Evolutionary conservation across 108 stramenopile species (phyloP).

Genomic region (Cyclostephanos tholiformis): DNA sequence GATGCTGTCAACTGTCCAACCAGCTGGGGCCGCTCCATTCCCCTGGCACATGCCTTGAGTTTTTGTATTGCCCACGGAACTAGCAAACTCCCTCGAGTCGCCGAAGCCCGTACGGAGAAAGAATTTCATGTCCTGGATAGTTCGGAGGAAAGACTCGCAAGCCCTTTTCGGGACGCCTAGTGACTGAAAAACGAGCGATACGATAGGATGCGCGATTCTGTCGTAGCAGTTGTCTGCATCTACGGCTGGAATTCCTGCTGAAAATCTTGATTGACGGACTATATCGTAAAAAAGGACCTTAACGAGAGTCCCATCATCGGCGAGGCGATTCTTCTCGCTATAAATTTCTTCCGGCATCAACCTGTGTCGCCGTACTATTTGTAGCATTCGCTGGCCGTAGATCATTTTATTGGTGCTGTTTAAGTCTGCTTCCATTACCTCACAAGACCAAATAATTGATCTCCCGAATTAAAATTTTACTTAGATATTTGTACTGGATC

Average conservation of each 20-base stretch:
- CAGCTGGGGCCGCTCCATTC: too few species aligned
- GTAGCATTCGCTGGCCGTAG: constrained; percentile 21
- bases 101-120: constrained; percentile 4
- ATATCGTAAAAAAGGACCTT: constrained; percentile 1
- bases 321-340: constrained; percentile 14
- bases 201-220: not conserved
- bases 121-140: constrained; percentile 6
- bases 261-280: too few species aligned
- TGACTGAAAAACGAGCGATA: constrained; percentile 6
- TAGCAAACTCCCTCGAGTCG: not conserved
- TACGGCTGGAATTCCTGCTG: too few species aligned
- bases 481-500: too few species aligned
- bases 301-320: constrained; percentile 13
- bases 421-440: constrained; percentile 9
- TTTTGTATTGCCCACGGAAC: not conserved
- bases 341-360: constrained; percentile 34
- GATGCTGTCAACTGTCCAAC: too few species aligned
- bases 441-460: too few species aligned
- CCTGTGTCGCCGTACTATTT: not conserved
- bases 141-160: not conserved
- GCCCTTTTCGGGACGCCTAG: not conserved
- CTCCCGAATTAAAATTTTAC: too few species aligned
- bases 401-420: constrained; percentile 18
- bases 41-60: too few species aligned
- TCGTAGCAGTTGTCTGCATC: too few species aligned